Evolutionary conservation across 2,329 filamentous ascomycete species (phyloP).

Genomic region (Pezicula neosporulosa): DNA sequence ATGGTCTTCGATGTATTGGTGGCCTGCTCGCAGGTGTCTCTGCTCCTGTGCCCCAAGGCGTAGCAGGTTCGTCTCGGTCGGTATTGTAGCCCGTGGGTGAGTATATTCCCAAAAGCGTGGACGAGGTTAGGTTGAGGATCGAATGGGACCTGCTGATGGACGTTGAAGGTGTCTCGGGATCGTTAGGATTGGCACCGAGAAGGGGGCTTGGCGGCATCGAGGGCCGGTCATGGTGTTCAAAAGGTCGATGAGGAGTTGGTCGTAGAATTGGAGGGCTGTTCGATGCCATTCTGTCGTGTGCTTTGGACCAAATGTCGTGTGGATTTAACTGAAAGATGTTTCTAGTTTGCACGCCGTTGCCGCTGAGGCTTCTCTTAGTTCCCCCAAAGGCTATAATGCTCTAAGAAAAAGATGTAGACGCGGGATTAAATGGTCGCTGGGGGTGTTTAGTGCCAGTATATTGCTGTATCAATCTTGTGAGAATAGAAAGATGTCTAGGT

Average conservation of each 20-base stretch:
- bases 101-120: constrained; percentile 91
- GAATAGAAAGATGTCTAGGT: no score
- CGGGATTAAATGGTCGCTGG: no score
- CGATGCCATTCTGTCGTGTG: constrained; percentile 14
- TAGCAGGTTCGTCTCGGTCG: constrained; percentile 53
- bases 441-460: no score
- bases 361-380: no score
- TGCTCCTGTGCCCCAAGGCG: constrained; percentile 76
- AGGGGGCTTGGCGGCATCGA: constrained; percentile 50
- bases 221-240: constrained; percentile 52
- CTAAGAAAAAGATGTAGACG: no score
- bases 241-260: constrained; percentile 68
- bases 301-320: no score
- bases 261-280: constrained; percentile 55
- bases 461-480: no score
- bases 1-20: constrained; percentile 4
- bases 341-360: no score
- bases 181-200: constrained; percentile 38
- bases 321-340: no score
- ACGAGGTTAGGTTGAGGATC: constrained; percentile 80
- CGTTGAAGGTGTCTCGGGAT: constrained; percentile 24
- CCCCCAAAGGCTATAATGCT: no score
- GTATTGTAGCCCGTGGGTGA: constrained; percentile 57
- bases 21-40: constrained; percentile 52
- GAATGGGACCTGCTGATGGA: constrained; percentile 69